Base-by-base conservation (phyloP, 257 asterid species). In the Solanum bulbocastanum region DNA sequence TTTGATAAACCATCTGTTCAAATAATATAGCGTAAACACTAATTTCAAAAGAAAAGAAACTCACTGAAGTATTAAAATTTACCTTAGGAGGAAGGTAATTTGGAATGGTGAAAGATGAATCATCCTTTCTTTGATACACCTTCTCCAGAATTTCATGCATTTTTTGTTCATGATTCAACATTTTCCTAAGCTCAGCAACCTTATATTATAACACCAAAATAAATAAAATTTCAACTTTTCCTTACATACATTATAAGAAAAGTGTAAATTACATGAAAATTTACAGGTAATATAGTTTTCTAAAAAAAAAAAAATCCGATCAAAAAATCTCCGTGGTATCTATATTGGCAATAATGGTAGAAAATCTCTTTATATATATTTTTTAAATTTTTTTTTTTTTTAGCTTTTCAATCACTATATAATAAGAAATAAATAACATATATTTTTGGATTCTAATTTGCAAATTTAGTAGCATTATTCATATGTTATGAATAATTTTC, bases 161-260 rank as follows among this genome's bases (percentile, higher is more conserved):
- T 88, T 91, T 95, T 86, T 95, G 92, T 86, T 97, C 99, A 78
- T 95, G 93, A 10, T 88, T 94, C 90, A 97, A 93, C 96, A 93
- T 95, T 90, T 96, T 93, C 84, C 91, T 91, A 32, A 96, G 97
- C 85, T 88, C 94, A 8, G 88, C 82, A 22, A 96, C 98, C 99
- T 93, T 62, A 23, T 30, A 37, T 30, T 79, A 79, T 9, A 44
- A 79, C 2, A 79, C 39, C 30, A 30, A 27, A 44, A 79, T 10
- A 82, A 16, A 49, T 30, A 82, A 76, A 20, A 25, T 40, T 40
- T 40, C 36, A 76, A n/a, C 35, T 76, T 23, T 35, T 39, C 56
- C 58, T 11, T 75, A 36, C 10, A 39, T 56, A 32, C 5, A 1
- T 42, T 32, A 66, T 1, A 16, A 71, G 3, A 71, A 71, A 71